phyloP scores from a whole-genome alignment of 2,329 filamentous ascomycete species.

The Stromatinia cepivora region DNA sequence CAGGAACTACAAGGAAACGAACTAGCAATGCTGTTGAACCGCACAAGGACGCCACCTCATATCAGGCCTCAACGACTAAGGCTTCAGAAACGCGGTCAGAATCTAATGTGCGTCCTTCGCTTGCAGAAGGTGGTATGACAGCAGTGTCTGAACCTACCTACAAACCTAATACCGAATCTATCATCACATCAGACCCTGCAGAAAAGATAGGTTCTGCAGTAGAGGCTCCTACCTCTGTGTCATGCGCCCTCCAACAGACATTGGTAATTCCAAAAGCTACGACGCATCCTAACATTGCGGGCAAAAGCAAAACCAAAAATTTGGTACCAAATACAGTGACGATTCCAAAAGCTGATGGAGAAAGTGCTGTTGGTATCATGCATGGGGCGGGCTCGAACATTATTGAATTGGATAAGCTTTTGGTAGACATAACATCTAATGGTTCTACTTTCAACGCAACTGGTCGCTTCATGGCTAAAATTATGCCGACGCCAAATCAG shows the following conservation, averaged over 20 bases:
- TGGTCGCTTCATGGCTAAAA: slow-evolving; percentile 17
- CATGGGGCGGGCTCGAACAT: neutral
- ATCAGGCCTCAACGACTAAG: neutral
- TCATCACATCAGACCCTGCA: neutral
- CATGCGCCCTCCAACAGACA: neutral
- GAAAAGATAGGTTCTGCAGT: neutral
- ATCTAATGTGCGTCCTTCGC: neutral
- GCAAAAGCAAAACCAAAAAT: neutral
- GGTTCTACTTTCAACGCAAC: slow-evolving; percentile 1
- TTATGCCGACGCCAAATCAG: neutral
- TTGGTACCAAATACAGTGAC: neutral
- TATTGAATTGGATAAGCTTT: neutral
- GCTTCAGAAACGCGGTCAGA: neutral
- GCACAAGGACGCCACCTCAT: neutral
- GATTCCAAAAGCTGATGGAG: neutral
- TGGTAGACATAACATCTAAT: neutral
- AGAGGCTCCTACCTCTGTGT: neutral
- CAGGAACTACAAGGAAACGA: neutral
- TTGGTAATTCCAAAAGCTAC: neutral
- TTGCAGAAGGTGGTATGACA: neutral
- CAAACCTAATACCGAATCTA: neutral
- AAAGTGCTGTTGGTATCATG: neutral
- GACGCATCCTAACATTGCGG: neutral
- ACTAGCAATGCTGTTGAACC: neutral
- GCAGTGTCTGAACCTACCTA: neutral